Evolutionary conservation across 2,329 filamentous ascomycete genomes (phyloP).

Genomic region (Coniochaeta sp.): DNA sequence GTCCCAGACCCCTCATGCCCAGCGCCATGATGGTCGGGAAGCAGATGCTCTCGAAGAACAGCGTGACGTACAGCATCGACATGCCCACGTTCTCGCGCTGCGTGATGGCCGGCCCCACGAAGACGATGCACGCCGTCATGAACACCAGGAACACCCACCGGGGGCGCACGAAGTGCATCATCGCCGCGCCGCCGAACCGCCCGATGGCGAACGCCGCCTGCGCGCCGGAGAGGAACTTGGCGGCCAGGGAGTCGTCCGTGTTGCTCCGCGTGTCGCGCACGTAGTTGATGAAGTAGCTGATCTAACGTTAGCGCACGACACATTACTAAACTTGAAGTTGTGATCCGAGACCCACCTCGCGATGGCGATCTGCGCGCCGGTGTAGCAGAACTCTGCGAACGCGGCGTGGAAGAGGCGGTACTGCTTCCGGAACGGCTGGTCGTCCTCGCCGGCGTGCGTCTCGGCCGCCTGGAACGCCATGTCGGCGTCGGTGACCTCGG

Average conservation of each 20-base stretch:
- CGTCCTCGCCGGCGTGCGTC: slow-evolving; percentile 43
- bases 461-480: slow-evolving; percentile 55
- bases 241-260: slow-evolving; percentile 43
- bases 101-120: slow-evolving; percentile 43
- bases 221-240: slow-evolving; percentile 66
- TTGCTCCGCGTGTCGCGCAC: slow-evolving; percentile 50
- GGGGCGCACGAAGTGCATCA: slow-evolving; percentile 63
- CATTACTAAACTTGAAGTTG: not conserved
- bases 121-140: slow-evolving; percentile 57
- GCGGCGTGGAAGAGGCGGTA: slow-evolving; percentile 71
- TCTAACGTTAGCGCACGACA: slow-evolving; percentile 17
- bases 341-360: slow-evolving; percentile 27
- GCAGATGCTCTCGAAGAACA: slow-evolving; percentile 75
- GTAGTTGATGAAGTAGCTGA: slow-evolving; percentile 69
- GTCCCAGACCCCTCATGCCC: slow-evolving; percentile 67
- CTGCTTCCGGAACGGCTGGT: slow-evolving; percentile 61
- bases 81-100: slow-evolving; percentile 39
- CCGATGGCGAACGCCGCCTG: slow-evolving; percentile 68
- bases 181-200: slow-evolving; percentile 57
- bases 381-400: slow-evolving; percentile 73
- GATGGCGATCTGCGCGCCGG: slow-evolving; percentile 61
- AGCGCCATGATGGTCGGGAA: slow-evolving; percentile 78
- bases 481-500: slow-evolving; percentile 66
- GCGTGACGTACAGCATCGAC: slow-evolving; percentile 58
- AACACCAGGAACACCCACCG: slow-evolving; percentile 62